Evolutionary conservation across 23 red algal genomes (phyloP).

Genomic region (Gracilaria gracilis): DNA sequence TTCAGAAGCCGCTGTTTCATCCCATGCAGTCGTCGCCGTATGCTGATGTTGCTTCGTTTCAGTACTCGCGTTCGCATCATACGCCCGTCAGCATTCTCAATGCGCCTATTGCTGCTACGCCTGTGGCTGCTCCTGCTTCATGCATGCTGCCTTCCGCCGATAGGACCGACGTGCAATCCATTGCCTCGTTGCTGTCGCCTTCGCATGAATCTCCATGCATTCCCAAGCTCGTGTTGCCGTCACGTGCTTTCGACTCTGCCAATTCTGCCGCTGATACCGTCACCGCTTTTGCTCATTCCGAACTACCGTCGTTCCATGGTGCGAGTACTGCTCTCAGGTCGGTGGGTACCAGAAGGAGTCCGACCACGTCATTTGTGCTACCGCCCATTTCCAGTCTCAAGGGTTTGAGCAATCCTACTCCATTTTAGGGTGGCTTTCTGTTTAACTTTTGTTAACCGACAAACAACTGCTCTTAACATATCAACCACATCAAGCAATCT

Average conservation of each 20-base stretch:
- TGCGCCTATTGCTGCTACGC: slow-evolving; percentile 5
- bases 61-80: background rate
- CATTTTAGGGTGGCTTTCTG: slow-evolving; percentile 3
- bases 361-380: slow-evolving; percentile 3
- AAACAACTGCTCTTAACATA: background rate
- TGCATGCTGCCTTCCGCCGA: background rate
- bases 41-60: background rate
- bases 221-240: slow-evolving; percentile 9
- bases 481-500: background rate
- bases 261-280: background rate
- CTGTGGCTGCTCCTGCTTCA: background rate
- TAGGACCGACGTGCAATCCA: slow-evolving; percentile 23
- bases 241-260: background rate
- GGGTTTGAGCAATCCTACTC: slow-evolving; percentile 25
- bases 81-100: slow-evolving; percentile 16
- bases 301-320: slow-evolving; percentile 10
- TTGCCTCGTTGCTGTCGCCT: slow-evolving; percentile 35
- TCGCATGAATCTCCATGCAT: background rate
- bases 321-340: background rate
- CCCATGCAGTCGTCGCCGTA: background rate
- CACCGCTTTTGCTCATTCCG: background rate
- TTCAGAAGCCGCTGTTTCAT: slow-evolving; percentile 29
- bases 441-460: background rate
- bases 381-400: slow-evolving; percentile 48
- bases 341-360: background rate